Conservation (phyloP, 164 flowering plant genomes). For the Aristolochia fimbriata region DNA sequence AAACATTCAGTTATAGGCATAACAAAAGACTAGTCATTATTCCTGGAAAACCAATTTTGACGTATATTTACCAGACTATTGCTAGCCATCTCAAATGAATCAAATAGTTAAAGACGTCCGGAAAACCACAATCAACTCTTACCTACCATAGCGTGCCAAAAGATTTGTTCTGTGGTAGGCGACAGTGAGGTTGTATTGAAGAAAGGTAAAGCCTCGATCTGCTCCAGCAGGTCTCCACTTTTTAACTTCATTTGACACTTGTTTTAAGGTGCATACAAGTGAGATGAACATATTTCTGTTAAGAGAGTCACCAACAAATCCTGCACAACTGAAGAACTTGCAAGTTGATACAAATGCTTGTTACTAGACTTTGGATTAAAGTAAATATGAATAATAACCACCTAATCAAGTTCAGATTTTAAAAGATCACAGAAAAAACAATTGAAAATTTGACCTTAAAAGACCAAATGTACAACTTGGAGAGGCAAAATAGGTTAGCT, state of each 20-base stretch:
- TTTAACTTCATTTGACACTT: slow-evolving; percentile 53
- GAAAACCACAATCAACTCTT: slow-evolving; percentile 23
- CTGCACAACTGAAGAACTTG: slow-evolving; percentile 53
- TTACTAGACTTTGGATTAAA: too few relatives aligned
- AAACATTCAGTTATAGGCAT: too few relatives aligned
- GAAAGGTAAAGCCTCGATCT: slow-evolving; percentile 91
- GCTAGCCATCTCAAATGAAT: too few relatives aligned
- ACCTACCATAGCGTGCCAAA: slow-evolving; percentile 95
- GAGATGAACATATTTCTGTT: slow-evolving; percentile 98
- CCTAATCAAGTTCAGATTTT: too few relatives aligned
- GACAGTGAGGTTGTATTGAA: slow-evolving; percentile 70
- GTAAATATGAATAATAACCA: too few relatives aligned
- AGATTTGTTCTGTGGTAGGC: slow-evolving; percentile 95
- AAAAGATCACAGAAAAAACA: too few relatives aligned
- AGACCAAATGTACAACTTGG: too few relatives aligned
- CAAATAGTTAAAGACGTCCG: background rate
- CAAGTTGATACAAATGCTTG: background rate
- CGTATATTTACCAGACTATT: too few relatives aligned
- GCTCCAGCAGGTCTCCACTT: slow-evolving; percentile 97
- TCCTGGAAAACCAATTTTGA: too few relatives aligned
- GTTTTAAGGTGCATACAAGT: slow-evolving; percentile 66
- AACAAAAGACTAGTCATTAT: too few relatives aligned
- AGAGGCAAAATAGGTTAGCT: too few relatives aligned
- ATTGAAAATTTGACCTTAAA: too few relatives aligned
- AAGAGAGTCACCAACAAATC: slow-evolving; percentile 93